Conservation (phyloP, 305 asterid genomes). For the Withania somnifera region DNA sequence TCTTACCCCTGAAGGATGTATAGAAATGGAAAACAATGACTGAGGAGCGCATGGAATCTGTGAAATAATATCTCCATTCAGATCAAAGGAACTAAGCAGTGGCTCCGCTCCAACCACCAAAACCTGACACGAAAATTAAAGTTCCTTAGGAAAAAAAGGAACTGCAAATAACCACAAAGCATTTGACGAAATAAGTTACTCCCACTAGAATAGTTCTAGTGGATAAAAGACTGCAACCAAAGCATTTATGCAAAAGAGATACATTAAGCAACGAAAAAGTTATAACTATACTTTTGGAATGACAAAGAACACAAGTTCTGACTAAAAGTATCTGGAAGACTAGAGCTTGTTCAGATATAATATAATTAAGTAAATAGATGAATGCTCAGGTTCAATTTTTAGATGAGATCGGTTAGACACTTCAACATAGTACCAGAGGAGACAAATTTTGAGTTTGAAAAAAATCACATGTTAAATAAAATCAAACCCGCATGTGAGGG, state of each 20-base stretch:
- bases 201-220: not conserved
- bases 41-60: constrained; percentile 84
- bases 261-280: not conserved
- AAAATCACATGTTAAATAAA: not conserved
- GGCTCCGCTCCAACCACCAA: constrained; percentile 83
- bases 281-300: not conserved
- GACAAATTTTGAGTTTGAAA: not conserved
- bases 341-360: not conserved
- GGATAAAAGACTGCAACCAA: not conserved
- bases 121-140: constrained; percentile 34
- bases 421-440: not conserved
- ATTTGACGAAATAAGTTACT: not conserved
- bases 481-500: not conserved
- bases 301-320: not conserved
- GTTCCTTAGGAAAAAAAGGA: constrained; percentile 4
- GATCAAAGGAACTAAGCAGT: constrained; percentile 51
- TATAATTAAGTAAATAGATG: not conserved
- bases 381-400: not conserved
- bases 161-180: not conserved
- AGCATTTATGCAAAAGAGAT: not conserved
- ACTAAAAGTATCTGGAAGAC: not conserved
- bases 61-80: constrained; percentile 67
- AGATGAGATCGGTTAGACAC: not conserved
- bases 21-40: constrained; percentile 60
- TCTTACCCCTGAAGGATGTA: constrained; percentile 84